These are phyloP conservation scores for Phytophthora kernoviae DNA, from an alignment of 352 stramenopile genomes.

Conservation along the genomic window DNA sequence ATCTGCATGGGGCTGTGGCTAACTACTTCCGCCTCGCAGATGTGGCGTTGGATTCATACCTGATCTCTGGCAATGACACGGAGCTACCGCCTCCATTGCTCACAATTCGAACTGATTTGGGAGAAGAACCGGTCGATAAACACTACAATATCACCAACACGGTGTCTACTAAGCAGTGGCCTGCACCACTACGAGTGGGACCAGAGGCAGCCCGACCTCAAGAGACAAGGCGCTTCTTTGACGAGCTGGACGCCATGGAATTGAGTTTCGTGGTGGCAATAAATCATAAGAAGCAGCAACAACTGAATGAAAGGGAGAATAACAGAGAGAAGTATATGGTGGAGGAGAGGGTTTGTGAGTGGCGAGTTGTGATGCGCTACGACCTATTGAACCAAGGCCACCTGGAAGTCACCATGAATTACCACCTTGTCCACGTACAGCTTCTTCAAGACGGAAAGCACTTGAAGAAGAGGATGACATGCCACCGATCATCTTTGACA, in stretches of 20 bases:
- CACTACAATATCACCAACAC: conserved; percentile 49
- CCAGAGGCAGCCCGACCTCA: conserved; percentile 24
- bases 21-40: conserved; percentile 69
- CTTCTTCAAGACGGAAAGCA: conserved; percentile 18
- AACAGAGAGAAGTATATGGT: background rate
- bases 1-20: conserved; percentile 62
- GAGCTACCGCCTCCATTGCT: conserved; percentile 50
- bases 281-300: conserved; percentile 28
- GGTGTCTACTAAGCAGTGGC: conserved; percentile 52
- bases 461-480: conserved; percentile 29
- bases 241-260: conserved; percentile 66
- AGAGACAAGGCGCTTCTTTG: conserved; percentile 66
- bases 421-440: conserved; percentile 38
- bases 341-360: conserved; percentile 47
- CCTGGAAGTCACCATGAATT: conserved; percentile 68
- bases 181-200: conserved; percentile 41
- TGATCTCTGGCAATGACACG: conserved; percentile 39
- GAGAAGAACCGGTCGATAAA: conserved; percentile 28
- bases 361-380: conserved; percentile 69
- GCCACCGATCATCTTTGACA: conserved; percentile 55
- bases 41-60: conserved; percentile 58
- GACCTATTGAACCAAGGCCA: conserved; percentile 75
- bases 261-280: conserved; percentile 61
- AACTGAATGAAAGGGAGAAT: background rate
- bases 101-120: conserved; percentile 44